phyloP scores from a whole-genome alignment of 2,329 filamentous ascomycete species.

The Microsporum canis region DNA sequence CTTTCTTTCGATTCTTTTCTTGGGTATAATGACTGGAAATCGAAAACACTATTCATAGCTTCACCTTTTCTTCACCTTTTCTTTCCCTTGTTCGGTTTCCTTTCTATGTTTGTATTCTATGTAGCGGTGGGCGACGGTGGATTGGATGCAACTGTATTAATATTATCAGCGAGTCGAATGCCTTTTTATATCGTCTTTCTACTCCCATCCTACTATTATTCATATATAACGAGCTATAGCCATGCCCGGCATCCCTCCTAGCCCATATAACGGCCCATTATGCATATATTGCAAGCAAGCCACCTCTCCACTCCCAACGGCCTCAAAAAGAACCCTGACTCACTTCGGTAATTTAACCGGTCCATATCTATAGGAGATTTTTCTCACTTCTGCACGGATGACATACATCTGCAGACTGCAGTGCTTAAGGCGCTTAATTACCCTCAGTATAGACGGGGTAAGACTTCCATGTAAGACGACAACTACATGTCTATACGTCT shows the following conservation, averaged over 20 bases:
- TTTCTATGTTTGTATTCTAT: background rate
- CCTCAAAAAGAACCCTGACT: background rate
- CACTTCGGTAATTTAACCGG: background rate
- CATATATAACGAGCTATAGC: background rate
- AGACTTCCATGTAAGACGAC: background rate
- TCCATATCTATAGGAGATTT: background rate
- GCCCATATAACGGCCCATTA: background rate
- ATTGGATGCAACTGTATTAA: background rate
- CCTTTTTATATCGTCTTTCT: background rate
- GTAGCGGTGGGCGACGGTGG: background rate
- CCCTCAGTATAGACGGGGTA: background rate
- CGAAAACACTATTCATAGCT: background rate
- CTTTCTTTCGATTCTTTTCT: background rate
- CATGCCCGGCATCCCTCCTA: background rate
- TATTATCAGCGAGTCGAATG: background rate
- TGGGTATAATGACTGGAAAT: slow-evolving; percentile 4
- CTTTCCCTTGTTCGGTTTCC: background rate
- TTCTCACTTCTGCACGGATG: background rate
- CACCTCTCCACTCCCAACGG: background rate
- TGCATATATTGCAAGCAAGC: background rate
- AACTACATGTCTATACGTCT: no score
- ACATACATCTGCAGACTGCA: background rate
- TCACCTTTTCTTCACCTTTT: background rate
- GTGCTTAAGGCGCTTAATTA: background rate
- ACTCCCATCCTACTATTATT: background rate